Evolutionary conservation across 2,329 filamentous ascomycete species (phyloP).

Genomic region (Madurella mycetomatis): DNA sequence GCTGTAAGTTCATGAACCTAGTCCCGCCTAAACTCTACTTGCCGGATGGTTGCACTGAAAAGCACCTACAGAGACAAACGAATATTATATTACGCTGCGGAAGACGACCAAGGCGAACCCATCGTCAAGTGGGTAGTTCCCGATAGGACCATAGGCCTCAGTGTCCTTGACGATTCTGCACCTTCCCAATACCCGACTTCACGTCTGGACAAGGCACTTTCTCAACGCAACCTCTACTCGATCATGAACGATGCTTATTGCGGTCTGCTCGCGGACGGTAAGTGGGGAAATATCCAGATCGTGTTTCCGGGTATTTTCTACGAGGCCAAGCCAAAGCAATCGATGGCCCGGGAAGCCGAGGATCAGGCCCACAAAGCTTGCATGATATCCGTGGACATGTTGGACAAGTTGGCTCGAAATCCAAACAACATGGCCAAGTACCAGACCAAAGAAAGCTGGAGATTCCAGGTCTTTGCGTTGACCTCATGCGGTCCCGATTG

Average conservation of each 20-base stretch:
- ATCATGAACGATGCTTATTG: constrained; percentile 2
- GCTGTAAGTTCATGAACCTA: background rate
- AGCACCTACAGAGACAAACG: background rate
- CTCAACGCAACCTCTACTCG: background rate
- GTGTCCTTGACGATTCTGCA: background rate
- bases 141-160: constrained; percentile 1
- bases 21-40: background rate
- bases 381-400: constrained; percentile 1
- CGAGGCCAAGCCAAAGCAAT: background rate
- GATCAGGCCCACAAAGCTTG: background rate
- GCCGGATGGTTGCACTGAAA: too few species aligned
- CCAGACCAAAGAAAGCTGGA: background rate
- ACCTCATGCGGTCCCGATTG: constrained; percentile 1
- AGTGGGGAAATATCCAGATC: background rate
- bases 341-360: background rate
- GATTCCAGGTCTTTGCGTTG: constrained; percentile 4
- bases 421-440: constrained; percentile 4
- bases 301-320: constrained; percentile 3
- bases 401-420: constrained; percentile 3
- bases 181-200: background rate
- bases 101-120: background rate
- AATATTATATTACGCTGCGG: background rate
- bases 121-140: background rate
- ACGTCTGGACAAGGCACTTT: background rate
- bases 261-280: background rate